Evolutionary conservation across 129 eudicot species (phyloP), one percentile per base, ranked within the genome.

Genomic region (Pseudognaphalium luteoalbum): DNA sequence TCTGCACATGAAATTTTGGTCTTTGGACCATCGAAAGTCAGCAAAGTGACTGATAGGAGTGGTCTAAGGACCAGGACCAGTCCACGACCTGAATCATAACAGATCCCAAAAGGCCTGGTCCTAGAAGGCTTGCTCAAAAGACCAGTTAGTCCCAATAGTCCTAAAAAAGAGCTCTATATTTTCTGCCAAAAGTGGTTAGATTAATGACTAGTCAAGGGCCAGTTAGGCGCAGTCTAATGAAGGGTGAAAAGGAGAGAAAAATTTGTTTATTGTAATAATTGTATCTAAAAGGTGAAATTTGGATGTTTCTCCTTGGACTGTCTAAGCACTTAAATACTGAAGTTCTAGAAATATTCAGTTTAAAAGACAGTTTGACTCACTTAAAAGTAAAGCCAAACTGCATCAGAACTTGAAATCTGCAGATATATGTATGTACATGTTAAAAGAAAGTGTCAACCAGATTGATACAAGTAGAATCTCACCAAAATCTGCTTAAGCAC

Each of bases 241-340:
- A 47, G 17, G 52, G 52, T 44, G 17, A 44, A 12, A 44, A 11
- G 14, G 17, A 44, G 17, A 2, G 52, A 5, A 12, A 44, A 33
- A 3, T 72, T 12, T 71, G 76, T 34, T 64, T 65, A 64, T 79
- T 37, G 10, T 79, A 72, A 72, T 72, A 6, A 51, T 44, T 51
- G 20, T 33, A 20, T 72, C 78, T 72, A 79, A 79, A 79, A 79
- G 83, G 33, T 66, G 7, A 72, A 22, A 3, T 72, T 79, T 72
- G 83, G 83, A 72, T n/a, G 17, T 15, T 79, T 72, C 74, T 54
- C 17, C 68, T 22, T 65, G 74, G 29, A 67, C 60, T 65, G 39
- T 37, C 7, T 75, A 70, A 59, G 68, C 70, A 29, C 34, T 47
- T 17, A 37, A 29, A 30, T 50, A 65, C 4, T 75, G 63, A 20